phyloP scores from a whole-genome alignment of 169 alveolate species.

The Eimeria maxima region DNA sequence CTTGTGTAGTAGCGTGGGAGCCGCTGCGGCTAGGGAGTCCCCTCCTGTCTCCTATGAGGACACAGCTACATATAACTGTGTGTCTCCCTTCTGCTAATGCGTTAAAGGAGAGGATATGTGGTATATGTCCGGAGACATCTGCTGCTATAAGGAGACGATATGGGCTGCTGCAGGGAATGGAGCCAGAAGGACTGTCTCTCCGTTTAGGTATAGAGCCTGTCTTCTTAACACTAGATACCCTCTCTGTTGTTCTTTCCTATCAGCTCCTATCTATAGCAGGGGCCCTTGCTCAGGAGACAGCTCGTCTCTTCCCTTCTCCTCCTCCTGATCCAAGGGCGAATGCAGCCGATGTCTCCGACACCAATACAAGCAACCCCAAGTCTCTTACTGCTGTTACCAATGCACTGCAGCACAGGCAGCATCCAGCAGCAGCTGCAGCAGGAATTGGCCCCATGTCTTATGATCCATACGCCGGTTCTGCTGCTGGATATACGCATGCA shows the following conservation, averaged over 20 bases:
- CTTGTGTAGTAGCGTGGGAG: conserved; percentile 59
- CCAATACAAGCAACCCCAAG: neutral
- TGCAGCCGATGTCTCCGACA: conserved; percentile 37
- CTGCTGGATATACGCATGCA: neutral
- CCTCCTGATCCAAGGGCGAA: neutral
- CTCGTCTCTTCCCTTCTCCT: conserved; percentile 14
- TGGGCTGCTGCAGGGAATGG: conserved; percentile 23
- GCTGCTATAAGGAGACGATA: conserved; percentile 20
- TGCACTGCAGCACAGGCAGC: neutral
- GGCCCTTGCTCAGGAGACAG: neutral
- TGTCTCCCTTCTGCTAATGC: conserved; percentile 16
- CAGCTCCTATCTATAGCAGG: conserved; percentile 61
- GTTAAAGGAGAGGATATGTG: conserved; percentile 44
- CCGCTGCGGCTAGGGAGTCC: conserved; percentile 60
- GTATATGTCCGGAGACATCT: conserved; percentile 44
- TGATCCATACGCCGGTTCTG: neutral
- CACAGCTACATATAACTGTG: conserved; percentile 1
- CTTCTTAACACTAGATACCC: conserved; percentile 48
- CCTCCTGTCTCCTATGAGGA: conserved; percentile 61
- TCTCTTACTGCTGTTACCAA: neutral
- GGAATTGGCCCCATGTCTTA: neutral
- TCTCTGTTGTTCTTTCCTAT: conserved; percentile 24
- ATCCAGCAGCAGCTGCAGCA: conserved; percentile 7
- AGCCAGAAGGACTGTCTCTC: conserved; percentile 58
- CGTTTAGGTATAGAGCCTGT: conserved; percentile 19